These are phyloP conservation scores for Dioscorea alata DNA, from an alignment of 106 monocot genomes.

Conservation along the genomic window DNA sequence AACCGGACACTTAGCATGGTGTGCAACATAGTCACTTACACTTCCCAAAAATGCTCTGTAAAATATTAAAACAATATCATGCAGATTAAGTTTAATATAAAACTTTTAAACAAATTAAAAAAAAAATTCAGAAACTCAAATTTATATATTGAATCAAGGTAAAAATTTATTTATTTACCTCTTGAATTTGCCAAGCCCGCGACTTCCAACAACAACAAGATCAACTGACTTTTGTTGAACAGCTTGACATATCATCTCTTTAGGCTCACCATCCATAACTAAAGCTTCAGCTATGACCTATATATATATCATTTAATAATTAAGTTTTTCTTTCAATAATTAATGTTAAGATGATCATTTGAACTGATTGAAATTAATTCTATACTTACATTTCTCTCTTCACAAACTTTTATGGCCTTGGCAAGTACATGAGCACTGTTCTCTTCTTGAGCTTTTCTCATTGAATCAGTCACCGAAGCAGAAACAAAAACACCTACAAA, in stretches of 20 bases:
- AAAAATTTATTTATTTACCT: conserved; percentile 20
- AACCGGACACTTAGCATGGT: conserved; percentile 55
- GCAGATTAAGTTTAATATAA: too few relatives aligned
- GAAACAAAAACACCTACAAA: conserved; percentile 18
- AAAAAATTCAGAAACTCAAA: too few relatives aligned
- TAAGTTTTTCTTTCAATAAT: too few relatives aligned
- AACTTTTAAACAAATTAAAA: too few relatives aligned
- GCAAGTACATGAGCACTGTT: conserved; percentile 16
- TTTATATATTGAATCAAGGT: too few relatives aligned
- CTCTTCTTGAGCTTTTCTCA: conserved; percentile 30
- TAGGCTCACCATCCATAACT: conserved; percentile 60
- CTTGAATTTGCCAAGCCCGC: conserved; percentile 53
- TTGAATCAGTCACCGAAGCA: conserved; percentile 13
- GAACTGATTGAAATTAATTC: too few relatives aligned
- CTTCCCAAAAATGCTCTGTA: conserved; percentile 66
- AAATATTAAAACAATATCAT: background rate
- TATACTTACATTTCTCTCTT: conserved; percentile 10
- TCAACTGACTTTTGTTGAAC: conserved; percentile 38
- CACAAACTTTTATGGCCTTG: conserved; percentile 17
- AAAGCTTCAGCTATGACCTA: conserved; percentile 1
- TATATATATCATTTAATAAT: too few relatives aligned
- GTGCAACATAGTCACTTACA: conserved; percentile 58
- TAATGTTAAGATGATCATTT: too few relatives aligned
- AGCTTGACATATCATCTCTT: conserved; percentile 50
- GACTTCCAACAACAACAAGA: conserved; percentile 54